phyloP scores from a whole-genome alignment of 169 alveolate genomes.

The Prorocentrum cordatum region DNA sequence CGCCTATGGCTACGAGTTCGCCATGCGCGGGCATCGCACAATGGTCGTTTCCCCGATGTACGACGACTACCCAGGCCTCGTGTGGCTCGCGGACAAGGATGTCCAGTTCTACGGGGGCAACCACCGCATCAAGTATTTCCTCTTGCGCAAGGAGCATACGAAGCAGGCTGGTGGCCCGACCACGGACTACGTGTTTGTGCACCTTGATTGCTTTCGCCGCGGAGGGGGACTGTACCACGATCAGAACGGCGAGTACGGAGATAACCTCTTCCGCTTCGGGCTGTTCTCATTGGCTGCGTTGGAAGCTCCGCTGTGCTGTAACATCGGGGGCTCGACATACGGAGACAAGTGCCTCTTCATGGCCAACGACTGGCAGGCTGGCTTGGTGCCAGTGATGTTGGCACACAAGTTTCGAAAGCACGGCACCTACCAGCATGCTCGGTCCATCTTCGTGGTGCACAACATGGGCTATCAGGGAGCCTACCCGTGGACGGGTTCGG shows the following conservation, averaged over 20 bases:
- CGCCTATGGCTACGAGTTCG: conserved; percentile 45
- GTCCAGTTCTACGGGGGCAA: background rate
- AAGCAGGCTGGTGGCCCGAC: background rate
- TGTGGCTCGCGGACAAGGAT: background rate
- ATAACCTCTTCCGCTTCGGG: conserved; percentile 53
- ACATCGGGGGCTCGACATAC: background rate
- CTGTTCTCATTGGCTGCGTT: conserved; percentile 23
- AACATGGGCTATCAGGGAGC: conserved; percentile 64
- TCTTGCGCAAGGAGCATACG: background rate
- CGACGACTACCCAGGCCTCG: background rate
- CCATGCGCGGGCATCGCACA: conserved; percentile 57
- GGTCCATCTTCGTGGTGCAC: conserved; percentile 38
- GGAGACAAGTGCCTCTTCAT: conserved; percentile 11
- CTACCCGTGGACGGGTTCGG: background rate
- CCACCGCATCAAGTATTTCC: background rate
- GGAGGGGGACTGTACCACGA: conserved; percentile 25
- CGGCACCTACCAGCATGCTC: conserved; percentile 30
- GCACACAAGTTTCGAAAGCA: conserved; percentile 38
- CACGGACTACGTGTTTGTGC: conserved; percentile 55
- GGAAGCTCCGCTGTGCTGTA: background rate
- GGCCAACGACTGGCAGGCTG: conserved; percentile 68
- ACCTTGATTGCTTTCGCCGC: conserved; percentile 21
- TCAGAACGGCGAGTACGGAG: conserved; percentile 3
- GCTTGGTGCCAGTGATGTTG: conserved; percentile 33
- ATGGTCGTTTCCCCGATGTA: conserved; percentile 50